Percentiles rank a stretch among this genome's conserved stretches.
phyloP scores from a whole-genome alignment of 257 asterid genomes.

The Schizonepeta tenuifolia region DNA sequence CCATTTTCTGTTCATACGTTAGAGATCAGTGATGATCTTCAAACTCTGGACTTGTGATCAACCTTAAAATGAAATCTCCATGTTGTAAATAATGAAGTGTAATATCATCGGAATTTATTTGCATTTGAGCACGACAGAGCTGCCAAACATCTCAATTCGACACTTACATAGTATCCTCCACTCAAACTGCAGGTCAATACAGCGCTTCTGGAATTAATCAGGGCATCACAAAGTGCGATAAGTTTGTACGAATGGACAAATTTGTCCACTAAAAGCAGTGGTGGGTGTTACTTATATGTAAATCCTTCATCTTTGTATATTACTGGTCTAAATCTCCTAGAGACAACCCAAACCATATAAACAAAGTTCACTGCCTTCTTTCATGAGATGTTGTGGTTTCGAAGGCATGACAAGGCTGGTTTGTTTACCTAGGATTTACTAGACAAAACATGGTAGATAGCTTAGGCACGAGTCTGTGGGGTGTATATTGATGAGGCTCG shows the following conservation, averaged over 20 bases:
- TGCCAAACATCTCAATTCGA: neutral
- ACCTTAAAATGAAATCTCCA: neutral
- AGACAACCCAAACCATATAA: conserved; percentile 24
- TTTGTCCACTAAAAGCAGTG: conserved; percentile 64
- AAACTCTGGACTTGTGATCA: neutral
- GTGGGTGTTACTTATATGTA: conserved; percentile 49
- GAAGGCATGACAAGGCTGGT: conserved; percentile 5
- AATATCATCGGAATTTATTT: conserved; percentile 5
- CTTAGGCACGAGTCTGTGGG: conserved; percentile 6
- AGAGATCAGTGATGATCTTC: neutral
- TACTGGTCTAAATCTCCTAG: conserved; percentile 25
- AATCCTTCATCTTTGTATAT: conserved; percentile 26
- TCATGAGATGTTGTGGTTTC: conserved; percentile 1
- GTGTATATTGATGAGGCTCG: conserved; percentile 6
- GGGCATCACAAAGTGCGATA: conserved; percentile 59
- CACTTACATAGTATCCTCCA: conserved; percentile 5
- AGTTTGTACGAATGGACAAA: conserved; percentile 79
- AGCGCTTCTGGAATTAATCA: conserved; percentile 73
- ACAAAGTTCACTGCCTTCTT: conserved; percentile 2
- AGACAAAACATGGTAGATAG: neutral
- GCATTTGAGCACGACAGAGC: neutral
- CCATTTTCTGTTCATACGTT: neutral
- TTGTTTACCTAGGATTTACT: neutral
- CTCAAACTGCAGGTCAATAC: conserved; percentile 69
- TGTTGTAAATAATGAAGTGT: neutral